Evolutionary conservation across 495 filamentous ascomycete species (phyloP).

Genomic region (Neurospora sp.): DNA sequence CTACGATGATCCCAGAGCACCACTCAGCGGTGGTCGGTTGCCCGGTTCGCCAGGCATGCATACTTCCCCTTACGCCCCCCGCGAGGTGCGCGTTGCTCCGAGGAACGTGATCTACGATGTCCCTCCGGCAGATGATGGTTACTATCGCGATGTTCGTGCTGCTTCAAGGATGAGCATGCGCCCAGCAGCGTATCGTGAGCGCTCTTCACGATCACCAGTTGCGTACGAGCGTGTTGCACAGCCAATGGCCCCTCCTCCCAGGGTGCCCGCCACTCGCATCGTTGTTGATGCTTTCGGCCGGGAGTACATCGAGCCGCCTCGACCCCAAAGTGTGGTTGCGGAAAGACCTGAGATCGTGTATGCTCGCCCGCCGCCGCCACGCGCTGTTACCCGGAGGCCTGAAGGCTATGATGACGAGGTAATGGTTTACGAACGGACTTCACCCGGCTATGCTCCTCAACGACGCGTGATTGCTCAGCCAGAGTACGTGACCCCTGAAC

Average conservation of each 20-base stretch:
- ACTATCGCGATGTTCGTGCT: conserved; percentile 43
- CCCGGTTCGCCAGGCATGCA: conserved; percentile 41
- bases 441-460: conserved; percentile 27
- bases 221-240: conserved; percentile 37
- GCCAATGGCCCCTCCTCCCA: conserved; percentile 44
- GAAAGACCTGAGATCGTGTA: conserved; percentile 40
- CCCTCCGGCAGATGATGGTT: conserved; percentile 24
- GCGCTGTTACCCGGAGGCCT: conserved; percentile 43
- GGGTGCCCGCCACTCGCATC: conserved; percentile 47
- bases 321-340: conserved; percentile 30
- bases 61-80: conserved; percentile 31
- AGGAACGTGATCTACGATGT: not conserved
- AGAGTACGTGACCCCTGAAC: conserved; percentile 35
- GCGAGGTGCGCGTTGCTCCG: conserved; percentile 30
- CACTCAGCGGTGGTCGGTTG: conserved; percentile 37
- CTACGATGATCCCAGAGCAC: conserved; percentile 21
- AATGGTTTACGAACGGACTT: conserved; percentile 34
- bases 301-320: conserved; percentile 54
- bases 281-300: conserved; percentile 63
- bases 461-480: conserved; percentile 44
- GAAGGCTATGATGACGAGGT: conserved; percentile 38
- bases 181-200: conserved; percentile 42
- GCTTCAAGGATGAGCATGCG: conserved; percentile 33
- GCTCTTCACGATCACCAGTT: conserved; percentile 46
- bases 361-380: conserved; percentile 29